Conservation (phyloP, 768 basidiomycete genomes). For the Symmetrospora coprosmae region DNA sequence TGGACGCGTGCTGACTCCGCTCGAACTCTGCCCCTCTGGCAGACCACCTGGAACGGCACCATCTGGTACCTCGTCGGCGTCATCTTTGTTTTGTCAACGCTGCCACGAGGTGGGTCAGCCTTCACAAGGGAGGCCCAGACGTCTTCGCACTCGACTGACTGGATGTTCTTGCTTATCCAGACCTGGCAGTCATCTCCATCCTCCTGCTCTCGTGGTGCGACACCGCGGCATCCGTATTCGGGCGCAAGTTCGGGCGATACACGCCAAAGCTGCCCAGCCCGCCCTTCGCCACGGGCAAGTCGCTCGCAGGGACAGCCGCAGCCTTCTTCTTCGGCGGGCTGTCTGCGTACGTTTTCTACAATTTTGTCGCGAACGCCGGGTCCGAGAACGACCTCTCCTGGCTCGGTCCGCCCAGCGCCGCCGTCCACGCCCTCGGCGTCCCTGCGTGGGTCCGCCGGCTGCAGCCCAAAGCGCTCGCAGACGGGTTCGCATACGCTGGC, state of each 20-base stretch:
- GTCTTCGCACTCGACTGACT: background rate
- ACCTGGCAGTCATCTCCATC: conserved; percentile 32
- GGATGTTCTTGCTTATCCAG: conserved; percentile 17
- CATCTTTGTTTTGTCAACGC: conserved; percentile 26
- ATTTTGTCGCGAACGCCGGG: conserved; percentile 20
- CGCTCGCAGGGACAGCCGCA: conserved; percentile 31
- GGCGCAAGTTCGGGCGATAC: conserved; percentile 32
- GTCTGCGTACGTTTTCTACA: conserved; percentile 31
- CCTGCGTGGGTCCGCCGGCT: too few species aligned
- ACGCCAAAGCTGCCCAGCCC: conserved; percentile 31
- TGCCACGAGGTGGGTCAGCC: conserved; percentile 28
- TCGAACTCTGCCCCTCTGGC: background rate
- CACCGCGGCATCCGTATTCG: conserved; percentile 33
- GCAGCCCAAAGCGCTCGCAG: background rate
- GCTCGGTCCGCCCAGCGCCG: conserved; percentile 21
- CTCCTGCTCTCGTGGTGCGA: conserved; percentile 34
- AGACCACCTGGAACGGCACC: conserved; percentile 17
- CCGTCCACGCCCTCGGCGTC: too few species aligned
- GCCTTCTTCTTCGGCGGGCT: conserved; percentile 27
- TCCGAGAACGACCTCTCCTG: conserved; percentile 32
- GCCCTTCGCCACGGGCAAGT: conserved; percentile 32
- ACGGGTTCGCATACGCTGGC: background rate
- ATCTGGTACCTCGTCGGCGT: conserved; percentile 34
- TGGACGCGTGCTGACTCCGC: too few species aligned
- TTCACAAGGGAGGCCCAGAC: background rate